Percentiles rank a stretch among this genome's conserved stretches.
Conservation (phyloP, 2,329 filamentous ascomycete genomes). For the Aspergillus latus region DNA sequence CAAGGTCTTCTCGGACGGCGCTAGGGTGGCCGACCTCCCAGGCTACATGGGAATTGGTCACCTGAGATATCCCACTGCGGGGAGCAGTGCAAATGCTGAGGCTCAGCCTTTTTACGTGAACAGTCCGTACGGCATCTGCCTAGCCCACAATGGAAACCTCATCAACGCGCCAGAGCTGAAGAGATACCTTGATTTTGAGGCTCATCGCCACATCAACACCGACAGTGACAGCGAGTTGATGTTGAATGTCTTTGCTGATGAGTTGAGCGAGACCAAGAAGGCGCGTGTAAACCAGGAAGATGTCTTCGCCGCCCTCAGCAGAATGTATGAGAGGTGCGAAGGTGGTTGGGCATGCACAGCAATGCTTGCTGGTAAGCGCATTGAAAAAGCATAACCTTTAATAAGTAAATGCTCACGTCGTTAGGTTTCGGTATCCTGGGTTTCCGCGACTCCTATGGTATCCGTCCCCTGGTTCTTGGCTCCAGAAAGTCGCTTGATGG, state of each 20-base stretch:
- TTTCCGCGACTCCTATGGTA: conserved; percentile 77
- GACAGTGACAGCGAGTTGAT: conserved; percentile 86
- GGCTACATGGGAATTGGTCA: conserved; percentile 87
- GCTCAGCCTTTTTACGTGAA: conserved; percentile 94
- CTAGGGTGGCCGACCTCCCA: conserved; percentile 69
- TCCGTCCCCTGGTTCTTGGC: conserved; percentile 78
- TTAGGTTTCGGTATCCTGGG: conserved; percentile 74
- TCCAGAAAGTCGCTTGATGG: conserved; percentile 67
- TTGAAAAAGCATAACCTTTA: too few relatives aligned
- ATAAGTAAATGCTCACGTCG: conserved; percentile 19
- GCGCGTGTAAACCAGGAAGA: conserved; percentile 75
- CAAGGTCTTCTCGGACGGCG: conserved; percentile 80
- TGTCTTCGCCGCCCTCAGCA: conserved; percentile 68
- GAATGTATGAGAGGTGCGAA: conserved; percentile 71
- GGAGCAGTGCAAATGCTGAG: conserved; percentile 78
- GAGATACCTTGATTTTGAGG: conserved; percentile 71
- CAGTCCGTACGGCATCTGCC: conserved; percentile 75
- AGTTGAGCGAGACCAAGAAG: conserved; percentile 77
- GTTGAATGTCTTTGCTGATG: conserved; percentile 84
- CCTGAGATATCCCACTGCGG: conserved; percentile 84
- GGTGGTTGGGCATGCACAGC: conserved; percentile 78
- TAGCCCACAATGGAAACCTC: conserved; percentile 85
- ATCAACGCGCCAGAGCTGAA: conserved; percentile 74
- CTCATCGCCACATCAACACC: conserved; percentile 84
- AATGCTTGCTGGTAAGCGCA: conserved; percentile 67